Conservation (phyloP, 176 grass and related monocot species). For the Pharus latifolius region DNA sequence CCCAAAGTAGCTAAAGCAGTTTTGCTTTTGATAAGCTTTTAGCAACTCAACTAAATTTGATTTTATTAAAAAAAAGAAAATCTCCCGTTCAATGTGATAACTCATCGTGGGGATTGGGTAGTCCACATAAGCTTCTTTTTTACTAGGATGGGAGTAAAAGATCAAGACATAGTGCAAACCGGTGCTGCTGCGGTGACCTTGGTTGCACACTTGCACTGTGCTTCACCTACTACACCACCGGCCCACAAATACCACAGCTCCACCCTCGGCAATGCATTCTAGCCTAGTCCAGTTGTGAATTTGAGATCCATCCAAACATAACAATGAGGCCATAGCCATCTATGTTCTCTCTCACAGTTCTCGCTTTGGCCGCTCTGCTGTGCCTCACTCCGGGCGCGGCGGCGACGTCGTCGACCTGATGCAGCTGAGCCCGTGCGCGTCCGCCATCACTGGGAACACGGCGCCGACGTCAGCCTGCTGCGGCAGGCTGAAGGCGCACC, state of each 20-base stretch:
- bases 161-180: too few relatives aligned
- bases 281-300: neutral
- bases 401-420: conserved; percentile 39
- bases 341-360: neutral
- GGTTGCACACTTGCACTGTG: neutral
- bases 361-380: neutral
- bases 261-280: neutral
- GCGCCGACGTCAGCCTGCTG: conserved; percentile 42
- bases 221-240: neutral
- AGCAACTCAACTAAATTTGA: too few relatives aligned
- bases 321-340: conserved; percentile 3
- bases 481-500: conserved; percentile 46
- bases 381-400: neutral
- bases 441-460: conserved; percentile 30
- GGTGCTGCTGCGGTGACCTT: neutral
- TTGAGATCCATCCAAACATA: neutral
- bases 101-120: too few relatives aligned
- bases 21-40: too few relatives aligned
- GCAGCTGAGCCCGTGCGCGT: conserved; percentile 52
- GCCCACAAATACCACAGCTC: neutral
- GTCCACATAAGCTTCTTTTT: too few relatives aligned
- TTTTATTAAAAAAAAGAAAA: too few relatives aligned
- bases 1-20: too few relatives aligned
- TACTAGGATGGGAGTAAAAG: too few relatives aligned
- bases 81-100: too few relatives aligned